phyloP scores from a whole-genome alignment of 768 basidiomycete species.

The Pisolithus tinctorius region DNA sequence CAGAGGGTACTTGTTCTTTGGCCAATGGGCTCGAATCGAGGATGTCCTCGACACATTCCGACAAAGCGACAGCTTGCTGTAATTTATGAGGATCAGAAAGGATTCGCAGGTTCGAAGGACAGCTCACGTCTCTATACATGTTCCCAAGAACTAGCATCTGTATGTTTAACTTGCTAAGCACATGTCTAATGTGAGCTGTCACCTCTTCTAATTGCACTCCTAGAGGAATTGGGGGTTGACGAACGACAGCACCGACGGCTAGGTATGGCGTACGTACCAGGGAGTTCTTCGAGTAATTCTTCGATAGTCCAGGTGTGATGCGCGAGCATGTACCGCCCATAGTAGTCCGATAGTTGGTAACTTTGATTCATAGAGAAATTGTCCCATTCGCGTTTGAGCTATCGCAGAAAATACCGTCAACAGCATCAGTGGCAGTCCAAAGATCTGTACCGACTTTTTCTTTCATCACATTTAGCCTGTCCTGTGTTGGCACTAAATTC shows the following conservation, averaged over 20 bases:
- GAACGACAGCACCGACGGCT: background rate
- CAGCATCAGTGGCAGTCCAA: background rate
- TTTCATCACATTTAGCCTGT: conserved; percentile 74
- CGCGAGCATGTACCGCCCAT: conserved; percentile 60
- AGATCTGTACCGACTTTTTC: conserved; percentile 55
- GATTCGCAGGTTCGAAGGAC: background rate
- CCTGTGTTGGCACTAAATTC: conserved; percentile 54
- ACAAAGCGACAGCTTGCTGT: conserved; percentile 73
- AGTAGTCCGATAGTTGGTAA: conserved; percentile 74
- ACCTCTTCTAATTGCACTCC: conserved; percentile 71
- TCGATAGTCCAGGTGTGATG: conserved; percentile 69
- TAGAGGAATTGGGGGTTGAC: conserved; percentile 21
- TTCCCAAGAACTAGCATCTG: conserved; percentile 81
- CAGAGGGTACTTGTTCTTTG: conserved; percentile 24
- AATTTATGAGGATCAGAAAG: background rate
- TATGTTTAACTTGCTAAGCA: conserved; percentile 62
- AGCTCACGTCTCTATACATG: conserved; percentile 69
- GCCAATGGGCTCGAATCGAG: conserved; percentile 47
- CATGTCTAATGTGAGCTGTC: conserved; percentile 45
- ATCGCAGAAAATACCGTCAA: conserved; percentile 1
- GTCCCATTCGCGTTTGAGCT: conserved; percentile 74
- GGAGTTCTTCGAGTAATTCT: conserved; percentile 71
- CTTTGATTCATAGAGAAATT: conserved; percentile 88
- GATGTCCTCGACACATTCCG: conserved; percentile 62
- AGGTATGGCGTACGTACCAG: conserved; percentile 41